Percentiles rank a stretch among this genome's conserved stretches.
phyloP scores from a whole-genome alignment of 129 eudicot genomes.

The Saussurea involucrata region DNA sequence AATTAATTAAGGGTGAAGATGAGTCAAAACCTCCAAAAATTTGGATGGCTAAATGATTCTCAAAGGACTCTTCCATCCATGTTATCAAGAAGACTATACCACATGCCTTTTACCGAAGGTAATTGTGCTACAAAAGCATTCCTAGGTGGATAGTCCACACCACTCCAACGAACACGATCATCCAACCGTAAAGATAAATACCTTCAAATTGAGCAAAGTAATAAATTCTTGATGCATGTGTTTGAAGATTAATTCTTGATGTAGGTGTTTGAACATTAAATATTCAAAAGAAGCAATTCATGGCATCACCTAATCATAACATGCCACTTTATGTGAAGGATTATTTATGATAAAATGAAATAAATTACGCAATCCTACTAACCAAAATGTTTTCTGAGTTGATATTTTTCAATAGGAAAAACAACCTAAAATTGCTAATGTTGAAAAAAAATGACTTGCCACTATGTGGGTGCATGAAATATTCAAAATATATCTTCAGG shows the following conservation, averaged over 20 bases:
- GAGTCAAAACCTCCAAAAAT: no score
- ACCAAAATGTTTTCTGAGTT: neutral
- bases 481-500: neutral
- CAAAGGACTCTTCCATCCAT: no score
- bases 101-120: no score
- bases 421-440: neutral
- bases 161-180: constrained; percentile 96
- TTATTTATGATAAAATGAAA: neutral
- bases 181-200: constrained; percentile 74
- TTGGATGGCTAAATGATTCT: no score
- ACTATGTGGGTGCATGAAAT: constrained; percentile 3
- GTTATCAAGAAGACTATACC: no score
- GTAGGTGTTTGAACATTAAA: neutral
- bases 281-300: neutral
- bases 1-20: no score
- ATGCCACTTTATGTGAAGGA: neutral
- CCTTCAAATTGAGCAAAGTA: constrained; percentile 32
- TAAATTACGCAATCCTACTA: neutral
- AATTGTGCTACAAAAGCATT: no score
- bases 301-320: neutral
- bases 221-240: neutral
- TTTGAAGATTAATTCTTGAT: no score
- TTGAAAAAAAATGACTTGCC: neutral
- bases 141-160: constrained; percentile 93
- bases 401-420: neutral